Evolutionary conservation across 2,329 filamentous ascomycete genomes (phyloP).

Genomic region (Colletotrichum plurivorum): DNA sequence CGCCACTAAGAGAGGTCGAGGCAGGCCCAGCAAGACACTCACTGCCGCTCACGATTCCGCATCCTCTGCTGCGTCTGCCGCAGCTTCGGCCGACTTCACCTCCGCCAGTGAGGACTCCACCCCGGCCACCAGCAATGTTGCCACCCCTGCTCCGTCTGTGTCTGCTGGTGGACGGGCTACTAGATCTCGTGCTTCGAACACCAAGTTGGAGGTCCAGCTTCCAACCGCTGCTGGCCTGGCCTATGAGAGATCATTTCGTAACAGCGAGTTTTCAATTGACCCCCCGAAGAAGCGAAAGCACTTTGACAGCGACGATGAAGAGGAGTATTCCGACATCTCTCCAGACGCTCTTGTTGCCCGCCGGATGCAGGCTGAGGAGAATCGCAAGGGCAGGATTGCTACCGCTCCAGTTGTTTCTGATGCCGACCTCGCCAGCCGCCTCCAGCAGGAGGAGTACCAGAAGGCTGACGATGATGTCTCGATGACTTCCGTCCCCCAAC

Average conservation of each 20-base stretch:
- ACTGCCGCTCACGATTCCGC: constrained; percentile 47
- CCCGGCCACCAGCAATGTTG: constrained; percentile 58
- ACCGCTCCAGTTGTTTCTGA: constrained; percentile 40
- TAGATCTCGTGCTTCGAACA: constrained; percentile 41
- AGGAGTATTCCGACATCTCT: constrained; percentile 45
- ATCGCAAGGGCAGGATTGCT: constrained; percentile 35
- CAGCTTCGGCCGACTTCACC: constrained; percentile 50
- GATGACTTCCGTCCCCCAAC: neutral
- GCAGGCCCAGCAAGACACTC: constrained; percentile 47
- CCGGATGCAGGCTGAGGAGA: constrained; percentile 53
- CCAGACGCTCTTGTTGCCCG: constrained; percentile 51
- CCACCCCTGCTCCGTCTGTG: constrained; percentile 53
- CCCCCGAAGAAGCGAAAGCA: constrained; percentile 58
- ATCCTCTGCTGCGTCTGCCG: constrained; percentile 53
- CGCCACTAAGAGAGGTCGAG: constrained; percentile 46
- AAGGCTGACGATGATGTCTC: constrained; percentile 21
- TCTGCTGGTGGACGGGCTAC: constrained; percentile 38
- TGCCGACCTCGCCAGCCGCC: constrained; percentile 50
- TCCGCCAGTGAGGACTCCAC: constrained; percentile 58
- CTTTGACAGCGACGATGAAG: constrained; percentile 57
- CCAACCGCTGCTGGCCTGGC: constrained; percentile 51
- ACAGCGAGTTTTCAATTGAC: constrained; percentile 65
- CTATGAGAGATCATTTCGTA: constrained; percentile 60
- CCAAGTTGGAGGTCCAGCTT: constrained; percentile 53
- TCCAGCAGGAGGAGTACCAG: constrained; percentile 52